Evolutionary conservation across 2,329 filamentous ascomycete genomes (phyloP).

Genomic region (Scytalidium lignicola): DNA sequence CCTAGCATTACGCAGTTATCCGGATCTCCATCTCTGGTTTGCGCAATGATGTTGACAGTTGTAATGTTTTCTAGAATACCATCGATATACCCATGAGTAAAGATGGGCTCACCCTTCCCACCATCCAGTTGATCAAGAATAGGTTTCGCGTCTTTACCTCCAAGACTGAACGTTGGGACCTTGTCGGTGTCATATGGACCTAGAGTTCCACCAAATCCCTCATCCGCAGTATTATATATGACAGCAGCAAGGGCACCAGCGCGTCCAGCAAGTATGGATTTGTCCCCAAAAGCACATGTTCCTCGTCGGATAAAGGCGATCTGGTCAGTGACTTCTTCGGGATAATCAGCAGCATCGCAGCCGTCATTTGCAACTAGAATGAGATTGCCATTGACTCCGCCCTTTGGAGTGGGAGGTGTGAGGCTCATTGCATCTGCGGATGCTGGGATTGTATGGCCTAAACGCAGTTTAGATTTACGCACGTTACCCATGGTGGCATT

Average conservation of each 20-base stretch:
- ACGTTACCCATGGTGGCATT: conserved; percentile 56
- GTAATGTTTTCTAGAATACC: conserved; percentile 30
- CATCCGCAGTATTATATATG: conserved; percentile 65
- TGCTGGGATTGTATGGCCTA: conserved; percentile 46
- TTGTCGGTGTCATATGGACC: conserved; percentile 52
- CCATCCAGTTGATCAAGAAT: conserved; percentile 47
- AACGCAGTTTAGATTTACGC: conserved; percentile 51
- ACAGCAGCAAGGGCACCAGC: conserved; percentile 66
- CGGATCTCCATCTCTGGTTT: conserved; percentile 52
- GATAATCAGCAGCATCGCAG: conserved; percentile 47
- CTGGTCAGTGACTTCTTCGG: conserved; percentile 50
- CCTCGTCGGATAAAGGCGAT: conserved; percentile 70
- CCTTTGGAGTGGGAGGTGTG: conserved; percentile 53
- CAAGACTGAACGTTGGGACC: conserved; percentile 61
- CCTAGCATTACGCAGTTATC: conserved; percentile 62
- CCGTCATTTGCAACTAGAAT: conserved; percentile 15
- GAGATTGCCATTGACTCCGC: conserved; percentile 9
- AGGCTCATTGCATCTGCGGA: conserved; percentile 55
- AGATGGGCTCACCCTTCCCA: conserved; percentile 39
- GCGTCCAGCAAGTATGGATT: conserved; percentile 59
- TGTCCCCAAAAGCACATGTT: conserved; percentile 63
- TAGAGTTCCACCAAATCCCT: conserved; percentile 59
- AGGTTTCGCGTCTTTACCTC: conserved; percentile 48
- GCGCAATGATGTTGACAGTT: conserved; percentile 51
- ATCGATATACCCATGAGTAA: neutral